These are phyloP conservation scores for Schizonepeta tenuifolia DNA, from an alignment of 257 asterid species.

Conservation along the genomic window DNA sequence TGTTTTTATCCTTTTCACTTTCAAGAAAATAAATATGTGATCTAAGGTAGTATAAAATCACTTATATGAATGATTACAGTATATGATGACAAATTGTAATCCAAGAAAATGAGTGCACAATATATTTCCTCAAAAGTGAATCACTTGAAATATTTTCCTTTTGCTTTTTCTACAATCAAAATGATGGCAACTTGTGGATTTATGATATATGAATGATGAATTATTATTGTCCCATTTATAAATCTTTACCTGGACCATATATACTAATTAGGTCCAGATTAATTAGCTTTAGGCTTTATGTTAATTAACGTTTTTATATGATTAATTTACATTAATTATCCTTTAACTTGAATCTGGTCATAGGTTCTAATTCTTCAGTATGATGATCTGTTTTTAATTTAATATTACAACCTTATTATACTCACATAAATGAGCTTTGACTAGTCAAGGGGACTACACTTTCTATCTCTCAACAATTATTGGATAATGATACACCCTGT, in stretches of 20 bases:
- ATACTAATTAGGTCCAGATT: background rate
- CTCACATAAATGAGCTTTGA: constrained; percentile 26
- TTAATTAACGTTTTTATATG: background rate
- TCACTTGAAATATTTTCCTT: background rate
- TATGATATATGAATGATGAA: constrained; percentile 17
- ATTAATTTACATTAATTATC: background rate
- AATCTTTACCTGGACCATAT: background rate
- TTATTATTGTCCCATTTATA: constrained; percentile 29
- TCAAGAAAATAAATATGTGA: background rate
- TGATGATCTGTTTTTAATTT: background rate
- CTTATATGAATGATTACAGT: background rate
- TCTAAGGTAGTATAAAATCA: background rate
- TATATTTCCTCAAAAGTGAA: constrained; percentile 31
- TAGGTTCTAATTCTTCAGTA: background rate
- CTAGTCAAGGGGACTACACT: constrained; percentile 41
- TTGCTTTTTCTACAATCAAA: background rate
- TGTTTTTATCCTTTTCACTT: background rate
- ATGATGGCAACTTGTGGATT: constrained; percentile 5
- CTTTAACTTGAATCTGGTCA: background rate
- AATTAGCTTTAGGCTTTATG: background rate
- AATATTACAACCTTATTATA: background rate
- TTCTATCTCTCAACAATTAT: constrained; percentile 36
- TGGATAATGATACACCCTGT: constrained; percentile 39
- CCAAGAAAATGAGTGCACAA: constrained; percentile 39
- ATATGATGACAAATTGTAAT: constrained; percentile 35